phyloP scores from a whole-genome alignment of 2,329 filamentous ascomycete species.

The Sporothrix mexicana region DNA sequence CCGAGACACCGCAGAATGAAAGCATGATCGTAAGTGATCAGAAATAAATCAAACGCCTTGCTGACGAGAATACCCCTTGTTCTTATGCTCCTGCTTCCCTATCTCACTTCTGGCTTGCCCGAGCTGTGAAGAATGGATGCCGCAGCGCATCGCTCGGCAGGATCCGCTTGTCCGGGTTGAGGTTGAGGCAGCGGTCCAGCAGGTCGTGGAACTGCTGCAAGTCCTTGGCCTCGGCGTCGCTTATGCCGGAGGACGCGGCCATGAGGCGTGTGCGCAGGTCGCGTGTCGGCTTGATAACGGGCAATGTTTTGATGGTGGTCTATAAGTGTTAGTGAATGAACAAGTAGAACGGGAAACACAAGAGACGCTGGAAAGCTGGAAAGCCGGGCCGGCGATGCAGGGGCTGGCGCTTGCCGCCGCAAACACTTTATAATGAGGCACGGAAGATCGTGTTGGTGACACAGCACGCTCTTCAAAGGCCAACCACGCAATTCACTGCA shows the following conservation, averaged over 20 bases:
- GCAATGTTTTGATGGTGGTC: conserved; percentile 70
- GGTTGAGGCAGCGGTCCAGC: conserved; percentile 81
- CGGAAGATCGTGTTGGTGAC: neutral
- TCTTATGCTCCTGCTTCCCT: too few relatives aligned
- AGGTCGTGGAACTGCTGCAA: conserved; percentile 84
- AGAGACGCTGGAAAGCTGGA: neutral
- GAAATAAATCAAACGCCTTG: too few relatives aligned
- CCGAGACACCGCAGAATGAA: too few relatives aligned
- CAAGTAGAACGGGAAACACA: neutral
- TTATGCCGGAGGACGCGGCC: conserved; percentile 74
- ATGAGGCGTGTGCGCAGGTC: conserved; percentile 83
- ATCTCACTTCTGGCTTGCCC: conserved; percentile 37
- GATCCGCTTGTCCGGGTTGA: conserved; percentile 92
- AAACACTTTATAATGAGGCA: neutral
- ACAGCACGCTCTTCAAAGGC: neutral
- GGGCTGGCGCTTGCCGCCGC: neutral
- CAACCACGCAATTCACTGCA: neutral
- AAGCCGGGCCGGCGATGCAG: neutral
- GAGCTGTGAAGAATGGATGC: conserved; percentile 79
- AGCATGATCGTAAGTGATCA: too few relatives aligned
- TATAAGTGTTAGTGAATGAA: conserved; percentile 44
- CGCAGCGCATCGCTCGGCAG: conserved; percentile 84
- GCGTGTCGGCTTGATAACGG: conserved; percentile 75
- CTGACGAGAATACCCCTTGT: too few relatives aligned
- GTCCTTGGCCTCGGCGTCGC: conserved; percentile 75